Base-by-base conservation (phyloP, 2,329 filamentous ascomycete species). In the Zasmidium citrigriseum region DNA sequence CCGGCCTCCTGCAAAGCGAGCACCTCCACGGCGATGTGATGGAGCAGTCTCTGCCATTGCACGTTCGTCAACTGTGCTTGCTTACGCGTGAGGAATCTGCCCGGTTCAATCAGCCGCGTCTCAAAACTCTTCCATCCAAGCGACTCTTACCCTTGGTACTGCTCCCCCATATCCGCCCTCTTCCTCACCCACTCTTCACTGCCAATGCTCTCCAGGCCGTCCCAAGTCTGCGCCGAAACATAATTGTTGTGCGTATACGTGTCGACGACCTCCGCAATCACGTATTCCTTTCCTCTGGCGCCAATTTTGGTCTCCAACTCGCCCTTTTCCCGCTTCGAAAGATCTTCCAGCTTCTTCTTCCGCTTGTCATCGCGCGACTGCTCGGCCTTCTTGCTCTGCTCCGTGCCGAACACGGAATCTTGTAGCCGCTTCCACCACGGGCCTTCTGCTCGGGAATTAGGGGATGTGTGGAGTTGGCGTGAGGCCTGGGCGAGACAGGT, bases 11-110 rank as follows among this genome's bases (percentile, higher is more conserved):
- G 74, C 69, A 85, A 70, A 2, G 82, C 72, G 59, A 80, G 79
- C 3, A 84, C 72, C 67, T 88, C 85, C 4, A 86, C 79, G 11
- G 83, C 74, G 3, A 84, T 80, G 60, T 83, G 79, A 61, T 83
- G 82, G 44, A 87, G 77, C 22, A 72, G 41, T 41, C 27, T 80
- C 76, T 46, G 68, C 72, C 44, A 74, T 66, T 55, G 79, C 24
- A 76, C 69, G 5, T 73, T 67, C 10, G 65, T 64, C 54, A 77
- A 69, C 4, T 65, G 69, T 44, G 74, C 59, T 55, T 72, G 75
- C 44, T 74, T 69, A 44, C 66, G 61, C 11, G 74, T 69, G 57
- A 77, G 65, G 64, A 82, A 80, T 12, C 72, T 73, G 57, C 23
- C 55, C 16, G 18, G 25, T 20, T 38, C 16, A 44, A 51, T 61